These are phyloP conservation scores for Diaporthe batatas DNA, from an alignment of 2,329 filamentous ascomycete species.

Conservation along the genomic window DNA sequence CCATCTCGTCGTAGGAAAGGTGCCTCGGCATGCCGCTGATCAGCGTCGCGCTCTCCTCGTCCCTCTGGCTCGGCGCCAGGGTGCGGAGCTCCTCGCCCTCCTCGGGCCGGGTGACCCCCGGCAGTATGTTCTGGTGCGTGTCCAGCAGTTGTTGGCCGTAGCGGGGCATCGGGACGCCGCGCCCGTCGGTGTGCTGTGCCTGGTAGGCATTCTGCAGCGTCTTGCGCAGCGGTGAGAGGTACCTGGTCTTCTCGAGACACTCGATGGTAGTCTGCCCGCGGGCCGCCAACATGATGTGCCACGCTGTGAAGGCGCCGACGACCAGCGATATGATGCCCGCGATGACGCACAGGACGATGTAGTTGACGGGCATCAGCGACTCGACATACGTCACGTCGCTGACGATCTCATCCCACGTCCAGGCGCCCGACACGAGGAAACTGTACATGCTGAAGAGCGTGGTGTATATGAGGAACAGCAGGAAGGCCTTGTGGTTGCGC, in stretches of 20 bases:
- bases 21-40: constrained; percentile 55
- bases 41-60: constrained; percentile 39
- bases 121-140: constrained; percentile 84
- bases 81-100: constrained; percentile 77
- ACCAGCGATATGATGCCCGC: constrained; percentile 93
- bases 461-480: constrained; percentile 92
- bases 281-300: constrained; percentile 88
- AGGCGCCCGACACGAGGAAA: constrained; percentile 81
- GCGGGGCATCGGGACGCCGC: constrained; percentile 65
- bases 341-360: constrained; percentile 87
- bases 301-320: constrained; percentile 87
- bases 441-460: constrained; percentile 86
- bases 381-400: constrained; percentile 79
- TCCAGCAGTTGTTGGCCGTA: constrained; percentile 83
- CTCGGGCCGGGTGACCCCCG: constrained; percentile 83
- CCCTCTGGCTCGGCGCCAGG: constrained; percentile 35
- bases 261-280: constrained; percentile 94
- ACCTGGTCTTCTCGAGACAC: constrained; percentile 94
- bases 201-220: constrained; percentile 75
- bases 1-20: constrained; percentile 67
- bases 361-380: constrained; percentile 87
- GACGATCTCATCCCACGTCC: constrained; percentile 89
- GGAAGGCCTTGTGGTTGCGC: constrained; percentile 94
- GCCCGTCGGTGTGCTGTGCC: constrained; percentile 65
- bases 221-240: constrained; percentile 83